Evolutionary conservation across 805 yeast species (phyloP).

Genomic region (Sugiyamaella chiloensis): DNA sequence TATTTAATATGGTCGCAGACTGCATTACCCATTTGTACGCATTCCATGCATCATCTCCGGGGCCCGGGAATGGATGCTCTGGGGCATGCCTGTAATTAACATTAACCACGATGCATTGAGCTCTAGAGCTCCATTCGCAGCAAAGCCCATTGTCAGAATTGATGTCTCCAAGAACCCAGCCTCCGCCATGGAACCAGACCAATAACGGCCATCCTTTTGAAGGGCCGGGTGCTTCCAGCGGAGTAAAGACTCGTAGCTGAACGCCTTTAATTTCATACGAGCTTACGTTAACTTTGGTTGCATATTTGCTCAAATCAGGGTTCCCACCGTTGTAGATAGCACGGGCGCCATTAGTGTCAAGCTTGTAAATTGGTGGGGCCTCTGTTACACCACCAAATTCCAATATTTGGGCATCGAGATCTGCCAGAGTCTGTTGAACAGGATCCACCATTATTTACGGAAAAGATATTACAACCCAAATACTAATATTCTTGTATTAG

Average conservation of each 20-base stretch:
- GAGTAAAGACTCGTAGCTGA: slow-evolving; percentile 41
- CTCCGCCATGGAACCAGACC: slow-evolving; percentile 46
- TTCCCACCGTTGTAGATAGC: too few species aligned
- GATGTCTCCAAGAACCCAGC: slow-evolving; percentile 43
- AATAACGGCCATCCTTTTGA: slow-evolving; percentile 39
- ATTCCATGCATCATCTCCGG: slow-evolving; percentile 44
- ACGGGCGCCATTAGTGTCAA: too few species aligned
- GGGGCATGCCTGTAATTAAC: slow-evolving; percentile 54
- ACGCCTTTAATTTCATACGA: too few species aligned
- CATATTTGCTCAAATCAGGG: too few species aligned
- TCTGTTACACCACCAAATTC: too few species aligned
- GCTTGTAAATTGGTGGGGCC: too few species aligned
- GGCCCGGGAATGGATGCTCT: slow-evolving; percentile 48
- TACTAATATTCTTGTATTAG: too few species aligned
- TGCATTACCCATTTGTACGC: slow-evolving; percentile 24
- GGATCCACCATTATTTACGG: too few species aligned
- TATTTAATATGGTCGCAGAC: slow-evolving; percentile 10
- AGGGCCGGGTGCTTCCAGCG: slow-evolving; percentile 36
- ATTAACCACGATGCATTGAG: slow-evolving; percentile 40
- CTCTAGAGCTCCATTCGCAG: slow-evolving; percentile 39
- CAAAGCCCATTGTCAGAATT: slow-evolving; percentile 43
- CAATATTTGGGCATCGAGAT: too few species aligned
- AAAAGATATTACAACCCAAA: too few species aligned
- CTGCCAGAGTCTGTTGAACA: too few species aligned
- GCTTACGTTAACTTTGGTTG: too few species aligned